These are phyloP conservation scores for Rhodamnia rubescens DNA, from an alignment of 345 rosid genomes.

Conservation along the genomic window DNA sequence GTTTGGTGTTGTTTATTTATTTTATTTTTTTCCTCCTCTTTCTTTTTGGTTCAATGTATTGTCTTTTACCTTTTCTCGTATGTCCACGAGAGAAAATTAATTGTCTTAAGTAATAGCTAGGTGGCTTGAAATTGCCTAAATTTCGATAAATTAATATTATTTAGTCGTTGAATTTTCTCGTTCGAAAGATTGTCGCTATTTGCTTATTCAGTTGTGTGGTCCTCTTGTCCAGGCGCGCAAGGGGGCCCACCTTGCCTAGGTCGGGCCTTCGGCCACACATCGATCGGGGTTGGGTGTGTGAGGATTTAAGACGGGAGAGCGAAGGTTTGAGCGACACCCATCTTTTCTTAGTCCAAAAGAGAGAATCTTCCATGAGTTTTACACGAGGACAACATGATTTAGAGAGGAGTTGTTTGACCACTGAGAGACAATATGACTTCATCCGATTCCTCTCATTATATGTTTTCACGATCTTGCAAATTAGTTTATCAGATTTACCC, in stretches of 20 bases:
- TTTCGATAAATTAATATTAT: background rate
- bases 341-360: background rate
- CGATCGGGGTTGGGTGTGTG: too few relatives aligned
- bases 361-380: background rate
- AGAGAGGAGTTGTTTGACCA: background rate
- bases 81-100: background rate
- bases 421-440: background rate
- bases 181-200: background rate
- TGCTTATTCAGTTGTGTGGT: background rate
- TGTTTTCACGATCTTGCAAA: background rate
- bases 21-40: background rate
- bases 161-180: fast-evolving
- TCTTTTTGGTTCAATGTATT: background rate
- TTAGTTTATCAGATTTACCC: background rate
- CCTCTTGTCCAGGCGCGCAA: background rate
- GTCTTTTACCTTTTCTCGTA: background rate
- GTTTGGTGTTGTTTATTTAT: too few relatives aligned
- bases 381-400: background rate
- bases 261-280: background rate
- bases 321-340: background rate
- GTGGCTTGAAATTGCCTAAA: background rate
- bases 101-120: background rate
- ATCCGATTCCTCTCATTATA: background rate
- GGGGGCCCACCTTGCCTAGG: background rate
- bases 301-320: background rate